These are phyloP conservation scores for Mycena kentingensis DNA, from an alignment of 768 basidiomycete genomes.

Conservation along the genomic window DNA sequence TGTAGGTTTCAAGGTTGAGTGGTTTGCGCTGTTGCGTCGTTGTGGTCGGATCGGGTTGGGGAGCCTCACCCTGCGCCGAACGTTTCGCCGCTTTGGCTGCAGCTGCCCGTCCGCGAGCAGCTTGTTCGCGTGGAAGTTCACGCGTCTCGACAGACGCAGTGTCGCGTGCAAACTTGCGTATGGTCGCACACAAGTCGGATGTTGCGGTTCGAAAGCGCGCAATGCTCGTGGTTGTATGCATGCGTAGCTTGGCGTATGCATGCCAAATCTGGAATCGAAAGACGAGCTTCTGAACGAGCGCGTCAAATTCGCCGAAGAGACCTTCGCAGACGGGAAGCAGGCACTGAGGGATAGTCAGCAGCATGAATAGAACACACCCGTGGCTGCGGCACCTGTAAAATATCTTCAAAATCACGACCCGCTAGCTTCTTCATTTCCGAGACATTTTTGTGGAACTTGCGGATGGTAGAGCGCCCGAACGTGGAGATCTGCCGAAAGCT, in stretches of 20 bases:
- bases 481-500: constrained; percentile 24
- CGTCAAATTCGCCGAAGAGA: constrained; percentile 23
- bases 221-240: constrained; percentile 8
- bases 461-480: constrained; percentile 29
- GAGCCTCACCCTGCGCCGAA: background rate
- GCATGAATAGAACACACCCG: background rate
- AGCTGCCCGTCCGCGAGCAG: constrained; percentile 1
- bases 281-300: constrained; percentile 11
- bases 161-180: background rate
- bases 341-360: constrained; percentile 26
- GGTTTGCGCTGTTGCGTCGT: constrained; percentile 7
- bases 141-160: background rate
- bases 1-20: constrained; percentile 35
- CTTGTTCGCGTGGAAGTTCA: constrained; percentile 3
- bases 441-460: constrained; percentile 30
- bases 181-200: background rate
- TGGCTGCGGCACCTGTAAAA: constrained; percentile 29
- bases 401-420: constrained; percentile 38
- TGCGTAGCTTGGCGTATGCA: constrained; percentile 3
- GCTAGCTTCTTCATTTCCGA: constrained; percentile 33
- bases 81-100: constrained; percentile 18
- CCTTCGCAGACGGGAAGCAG: constrained; percentile 39
- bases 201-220: constrained; percentile 20
- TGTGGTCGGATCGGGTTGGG: background rate
- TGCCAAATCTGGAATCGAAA: constrained; percentile 18